Conservation (phyloP, 768 basidiomycete species). For the Tulasnella sp. region DNA sequence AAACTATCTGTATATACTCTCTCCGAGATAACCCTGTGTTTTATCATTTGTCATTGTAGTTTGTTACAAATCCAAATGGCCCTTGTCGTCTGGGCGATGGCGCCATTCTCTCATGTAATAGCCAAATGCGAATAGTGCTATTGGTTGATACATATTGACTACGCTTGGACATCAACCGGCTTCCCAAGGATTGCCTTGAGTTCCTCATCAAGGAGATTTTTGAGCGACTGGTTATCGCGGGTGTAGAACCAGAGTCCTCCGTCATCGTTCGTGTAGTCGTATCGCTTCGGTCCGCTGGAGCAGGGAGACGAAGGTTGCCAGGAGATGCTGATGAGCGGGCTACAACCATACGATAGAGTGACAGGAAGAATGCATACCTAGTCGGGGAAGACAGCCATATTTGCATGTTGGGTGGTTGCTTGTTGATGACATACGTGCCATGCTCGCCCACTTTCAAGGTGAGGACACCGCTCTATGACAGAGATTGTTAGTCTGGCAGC, state of each 20-base stretch:
- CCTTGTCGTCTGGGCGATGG: background rate
- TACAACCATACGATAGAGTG: background rate
- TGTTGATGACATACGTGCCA: conserved; percentile 94
- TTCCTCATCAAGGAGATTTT: conserved; percentile 63
- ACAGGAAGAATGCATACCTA: conserved; percentile 47
- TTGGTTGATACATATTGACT: background rate
- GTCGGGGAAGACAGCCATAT: conserved; percentile 91
- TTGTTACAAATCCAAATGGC: background rate
- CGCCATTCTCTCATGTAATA: background rate
- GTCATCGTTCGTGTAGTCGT: conserved; percentile 55
- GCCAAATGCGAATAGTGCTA: background rate
- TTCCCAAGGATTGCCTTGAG: conserved; percentile 46
- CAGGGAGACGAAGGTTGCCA: background rate
- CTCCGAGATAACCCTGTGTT: background rate
- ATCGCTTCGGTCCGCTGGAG: conserved; percentile 83
- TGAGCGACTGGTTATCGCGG: conserved; percentile 60
- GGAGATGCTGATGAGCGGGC: background rate
- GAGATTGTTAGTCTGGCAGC: background rate
- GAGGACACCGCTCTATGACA: conserved; percentile 78
- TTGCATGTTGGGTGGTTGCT: conserved; percentile 95
- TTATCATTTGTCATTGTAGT: background rate
- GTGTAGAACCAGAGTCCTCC: conserved; percentile 70
- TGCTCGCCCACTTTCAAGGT: conserved; percentile 69
- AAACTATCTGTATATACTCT: background rate
- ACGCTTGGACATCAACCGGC: conserved; percentile 32